Evolutionary conservation across 2,329 filamentous ascomycete genomes (phyloP).

Genomic region (Harringtonia aguacate): DNA sequence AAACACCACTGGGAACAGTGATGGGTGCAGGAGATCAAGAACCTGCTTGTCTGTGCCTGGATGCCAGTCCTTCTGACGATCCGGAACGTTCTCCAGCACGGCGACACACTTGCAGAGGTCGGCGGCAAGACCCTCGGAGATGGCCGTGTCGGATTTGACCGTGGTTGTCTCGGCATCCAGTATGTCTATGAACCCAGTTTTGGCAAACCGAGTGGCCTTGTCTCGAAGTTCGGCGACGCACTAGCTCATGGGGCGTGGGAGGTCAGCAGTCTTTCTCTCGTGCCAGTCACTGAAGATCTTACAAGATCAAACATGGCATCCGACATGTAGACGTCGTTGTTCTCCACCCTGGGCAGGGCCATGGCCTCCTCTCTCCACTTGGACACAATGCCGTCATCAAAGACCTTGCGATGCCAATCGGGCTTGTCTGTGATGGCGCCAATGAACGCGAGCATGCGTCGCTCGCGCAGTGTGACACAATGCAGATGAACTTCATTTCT

Average conservation of each 20-base stretch:
- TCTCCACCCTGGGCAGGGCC: background rate
- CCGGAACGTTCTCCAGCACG: slow-evolving; percentile 31
- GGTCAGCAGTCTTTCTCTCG: background rate
- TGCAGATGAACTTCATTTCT: background rate
- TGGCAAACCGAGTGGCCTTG: slow-evolving; percentile 35
- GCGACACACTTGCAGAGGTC: slow-evolving; percentile 27
- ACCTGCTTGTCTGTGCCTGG: slow-evolving; percentile 41
- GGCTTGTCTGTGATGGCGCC: slow-evolving; percentile 25
- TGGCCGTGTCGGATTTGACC: slow-evolving; percentile 40
- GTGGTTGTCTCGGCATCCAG: slow-evolving; percentile 30
- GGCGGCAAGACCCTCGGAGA: slow-evolving; percentile 20
- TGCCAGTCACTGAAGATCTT: background rate
- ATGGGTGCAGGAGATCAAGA: slow-evolving; percentile 48
- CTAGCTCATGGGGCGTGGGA: too few species aligned
- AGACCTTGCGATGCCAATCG: slow-evolving; percentile 24
- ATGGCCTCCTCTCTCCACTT: slow-evolving; percentile 22
- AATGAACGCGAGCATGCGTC: slow-evolving; percentile 24
- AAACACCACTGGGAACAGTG: slow-evolving; percentile 45
- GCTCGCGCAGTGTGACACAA: slow-evolving; percentile 16
- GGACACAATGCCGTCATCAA: slow-evolving; percentile 20
- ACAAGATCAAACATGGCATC: slow-evolving; percentile 10
- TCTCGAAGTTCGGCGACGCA: slow-evolving; percentile 35
- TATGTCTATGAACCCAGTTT: slow-evolving; percentile 28
- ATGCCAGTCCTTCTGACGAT: slow-evolving; percentile 36
- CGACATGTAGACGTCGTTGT: slow-evolving; percentile 9